Evolutionary conservation across 2,329 filamentous ascomycete genomes (phyloP), one percentile per base, ranked within the genome.

Genomic region (Coniochaeta sp.): DNA sequence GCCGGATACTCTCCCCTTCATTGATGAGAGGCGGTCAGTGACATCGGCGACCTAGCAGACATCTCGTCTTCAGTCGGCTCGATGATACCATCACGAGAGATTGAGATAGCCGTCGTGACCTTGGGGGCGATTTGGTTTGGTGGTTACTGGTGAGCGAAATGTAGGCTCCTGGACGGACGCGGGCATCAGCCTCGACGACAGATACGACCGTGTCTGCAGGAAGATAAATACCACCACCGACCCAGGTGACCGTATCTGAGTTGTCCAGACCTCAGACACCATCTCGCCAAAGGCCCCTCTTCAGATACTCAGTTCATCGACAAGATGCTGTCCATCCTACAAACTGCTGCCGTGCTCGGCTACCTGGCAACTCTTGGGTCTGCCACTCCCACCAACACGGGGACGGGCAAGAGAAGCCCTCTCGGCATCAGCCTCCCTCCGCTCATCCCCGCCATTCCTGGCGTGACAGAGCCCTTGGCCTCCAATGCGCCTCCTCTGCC

Each of bases 381-480:
- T 24, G 34, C 58, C 36, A 59, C 47, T 38, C 58, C 58, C 6
- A 59, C 54, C 32, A 38, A 56, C 19, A 36, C 54, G 3, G 54
- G 54, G 8, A 22, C 28, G 12, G 55, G n/a, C 44, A 64, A 65
- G 62, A 59, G 60, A 32, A 67, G 60, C 62, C 78, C 64, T 69
- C 73, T 71, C 7, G 69, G 65, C 1, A 66, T 75, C 60, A 75
- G 73, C 26, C 72, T 85, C 3, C 81, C 81, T 55, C 81, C 82
- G 55, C 73, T 86, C 36, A 85, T 86, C 62, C 84, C 84, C 1
- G 70, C 72, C 12, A 85, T 86, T 62, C 82, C 82, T 0, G 83
- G 83, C 28, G 79, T 87, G 14, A 86, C 83, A 4, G 81, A 83
- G 65, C 78, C 81, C 42, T 68, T 87, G n/a, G 71, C 72, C 12